phyloP scores from a whole-genome alignment of 2,329 filamentous ascomycete genomes.

The Verticillium albo-atrum region DNA sequence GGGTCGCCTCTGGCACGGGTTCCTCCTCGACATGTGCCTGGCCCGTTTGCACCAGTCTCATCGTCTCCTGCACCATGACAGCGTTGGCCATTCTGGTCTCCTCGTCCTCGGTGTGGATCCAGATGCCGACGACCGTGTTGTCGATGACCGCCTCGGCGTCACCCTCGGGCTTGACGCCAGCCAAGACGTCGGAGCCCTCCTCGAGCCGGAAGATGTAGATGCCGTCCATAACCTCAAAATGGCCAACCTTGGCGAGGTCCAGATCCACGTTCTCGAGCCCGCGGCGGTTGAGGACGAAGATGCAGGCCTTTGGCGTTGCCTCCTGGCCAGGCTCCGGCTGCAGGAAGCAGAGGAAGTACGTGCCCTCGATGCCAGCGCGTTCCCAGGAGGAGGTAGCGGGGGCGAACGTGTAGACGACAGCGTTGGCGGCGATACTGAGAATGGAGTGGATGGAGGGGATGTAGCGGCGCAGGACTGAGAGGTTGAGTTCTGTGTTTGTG shows the following conservation, averaged over 20 bases:
- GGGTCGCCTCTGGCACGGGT: not conserved
- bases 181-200: constrained; percentile 16
- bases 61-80: constrained; percentile 36
- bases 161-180: constrained; percentile 9
- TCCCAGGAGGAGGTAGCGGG: constrained; percentile 68
- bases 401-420: constrained; percentile 79
- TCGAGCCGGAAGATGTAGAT: constrained; percentile 47
- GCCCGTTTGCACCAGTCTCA: constrained; percentile 23
- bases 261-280: constrained; percentile 67
- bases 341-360: constrained; percentile 79
- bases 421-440: constrained; percentile 76
- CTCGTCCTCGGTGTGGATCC: constrained; percentile 47
- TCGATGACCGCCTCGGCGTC: constrained; percentile 12
- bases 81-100: constrained; percentile 37
- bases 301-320: constrained; percentile 41
- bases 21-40: constrained; percentile 8
- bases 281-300: constrained; percentile 70
- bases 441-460: constrained; percentile 70
- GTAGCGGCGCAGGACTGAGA: constrained; percentile 77
- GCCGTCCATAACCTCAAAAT: constrained; percentile 59
- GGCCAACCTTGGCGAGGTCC: constrained; percentile 54
- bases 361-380: constrained; percentile 80
- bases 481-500: constrained; percentile 82
- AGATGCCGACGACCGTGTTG: constrained; percentile 42
- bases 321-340: constrained; percentile 27